Evolutionary conservation across 345 rosid species (phyloP).

Genomic region (Acer yangbiense): DNA sequence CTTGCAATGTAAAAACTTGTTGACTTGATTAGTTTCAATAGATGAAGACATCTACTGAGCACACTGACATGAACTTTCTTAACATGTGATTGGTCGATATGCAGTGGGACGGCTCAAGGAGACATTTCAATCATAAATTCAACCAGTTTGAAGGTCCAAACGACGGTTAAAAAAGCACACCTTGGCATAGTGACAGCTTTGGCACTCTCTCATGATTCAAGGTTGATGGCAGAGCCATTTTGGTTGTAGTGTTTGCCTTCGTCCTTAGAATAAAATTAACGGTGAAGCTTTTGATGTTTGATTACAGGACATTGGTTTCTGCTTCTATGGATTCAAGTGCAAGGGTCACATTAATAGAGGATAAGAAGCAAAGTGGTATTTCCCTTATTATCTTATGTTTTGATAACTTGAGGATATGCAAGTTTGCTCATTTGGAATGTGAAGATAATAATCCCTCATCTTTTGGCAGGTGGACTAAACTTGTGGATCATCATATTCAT

Average conservation of each 20-base stretch:
- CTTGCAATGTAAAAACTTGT: conserved; percentile 61
- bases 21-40: conserved; percentile 7
- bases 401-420: not conserved
- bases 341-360: conserved; percentile 63
- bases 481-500: conserved; percentile 41
- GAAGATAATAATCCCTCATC: not conserved
- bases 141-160: conserved; percentile 42
- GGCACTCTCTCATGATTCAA: conserved; percentile 85
- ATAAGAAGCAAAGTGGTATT: conserved; percentile 46
- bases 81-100: conserved; percentile 20
- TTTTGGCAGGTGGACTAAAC: conserved; percentile 42
- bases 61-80: not conserved
- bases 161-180: conserved; percentile 68
- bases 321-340: conserved; percentile 94
- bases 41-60: conserved; percentile 13
- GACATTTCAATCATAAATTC: conserved; percentile 64
- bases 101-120: conserved; percentile 79
- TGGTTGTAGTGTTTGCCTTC: not conserved
- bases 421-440: not conserved
- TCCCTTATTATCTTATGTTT: not conserved
- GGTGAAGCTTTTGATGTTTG: conserved; percentile 18
- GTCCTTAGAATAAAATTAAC: conserved; percentile 4
- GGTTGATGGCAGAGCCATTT: conserved; percentile 36
- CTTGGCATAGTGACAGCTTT: conserved; percentile 82
- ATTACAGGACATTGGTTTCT: conserved; percentile 73